A percentile compares a stretch with the other conserved stretches of the same genome.
Conservation (phyloP, 2,329 filamentous ascomycete species). For the Exserohilum turcica region DNA sequence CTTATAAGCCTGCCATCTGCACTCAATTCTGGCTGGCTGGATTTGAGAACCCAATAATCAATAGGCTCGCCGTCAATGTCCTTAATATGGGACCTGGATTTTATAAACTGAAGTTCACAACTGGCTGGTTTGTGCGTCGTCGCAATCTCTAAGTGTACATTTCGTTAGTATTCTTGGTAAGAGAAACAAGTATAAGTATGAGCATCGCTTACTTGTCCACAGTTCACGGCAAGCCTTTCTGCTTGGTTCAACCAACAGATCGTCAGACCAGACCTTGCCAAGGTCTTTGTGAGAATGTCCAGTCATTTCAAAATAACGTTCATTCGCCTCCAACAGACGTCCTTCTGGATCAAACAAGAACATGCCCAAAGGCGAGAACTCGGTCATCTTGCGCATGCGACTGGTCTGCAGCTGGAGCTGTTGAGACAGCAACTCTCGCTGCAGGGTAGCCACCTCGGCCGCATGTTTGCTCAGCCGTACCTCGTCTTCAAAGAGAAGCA, state of each 20-base stretch:
- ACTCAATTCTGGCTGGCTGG: slow-evolving; percentile 35
- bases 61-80: slow-evolving; percentile 49
- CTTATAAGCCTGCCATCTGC: slow-evolving; percentile 32
- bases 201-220: slow-evolving; percentile 39
- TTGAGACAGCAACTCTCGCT: slow-evolving; percentile 35
- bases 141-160: slow-evolving; percentile 27
- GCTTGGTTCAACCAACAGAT: slow-evolving; percentile 49
- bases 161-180: not conserved
- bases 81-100: slow-evolving; percentile 36
- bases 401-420: slow-evolving; percentile 39
- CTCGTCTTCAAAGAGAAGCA: slow-evolving; percentile 42
- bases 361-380: slow-evolving; percentile 42
- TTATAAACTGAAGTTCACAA: slow-evolving; percentile 53
- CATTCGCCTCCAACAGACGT: slow-evolving; percentile 51
- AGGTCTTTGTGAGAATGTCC: slow-evolving; percentile 48
- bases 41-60: slow-evolving; percentile 53
- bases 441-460: slow-evolving; percentile 34
- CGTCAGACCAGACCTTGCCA: slow-evolving; percentile 52
- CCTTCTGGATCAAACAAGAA: slow-evolving; percentile 47
- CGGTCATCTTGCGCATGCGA: slow-evolving; percentile 44
- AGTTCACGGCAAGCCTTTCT: slow-evolving; percentile 39
- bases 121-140: slow-evolving; percentile 46
- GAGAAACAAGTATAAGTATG: not conserved
- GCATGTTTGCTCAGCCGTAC: slow-evolving; percentile 33
- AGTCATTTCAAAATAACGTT: slow-evolving; percentile 56